These are phyloP conservation scores for Desmodesmus armatus DNA, from an alignment of 139 green algal species.

Conservation along the genomic window DNA sequence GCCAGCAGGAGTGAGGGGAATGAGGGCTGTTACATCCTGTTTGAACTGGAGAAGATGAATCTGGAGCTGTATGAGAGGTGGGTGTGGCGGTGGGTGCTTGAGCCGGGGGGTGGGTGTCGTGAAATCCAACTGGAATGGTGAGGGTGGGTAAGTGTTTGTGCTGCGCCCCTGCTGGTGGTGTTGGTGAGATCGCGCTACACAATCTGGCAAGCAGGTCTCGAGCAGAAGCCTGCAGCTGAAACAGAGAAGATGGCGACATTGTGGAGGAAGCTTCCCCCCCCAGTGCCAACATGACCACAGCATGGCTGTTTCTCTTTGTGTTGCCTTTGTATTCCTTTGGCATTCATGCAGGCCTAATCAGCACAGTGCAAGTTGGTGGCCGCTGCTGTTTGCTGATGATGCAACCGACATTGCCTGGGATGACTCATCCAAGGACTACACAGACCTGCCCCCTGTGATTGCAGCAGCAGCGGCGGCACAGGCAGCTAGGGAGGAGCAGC, in stretches of 20 bases:
- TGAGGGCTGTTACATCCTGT: constrained; percentile 67
- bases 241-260: no score
- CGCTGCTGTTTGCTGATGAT: constrained; percentile 64
- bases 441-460: constrained; percentile 68
- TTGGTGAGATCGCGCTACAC: no score
- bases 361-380: constrained; percentile 82
- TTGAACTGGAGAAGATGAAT: constrained; percentile 86
- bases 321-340: no score
- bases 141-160: no score
- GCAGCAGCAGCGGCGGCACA: constrained; percentile 12
- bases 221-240: no score
- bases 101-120: no score
- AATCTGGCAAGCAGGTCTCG: no score
- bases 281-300: no score
- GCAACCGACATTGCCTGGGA: constrained; percentile 78
- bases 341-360: constrained; percentile 66
- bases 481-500: constrained; percentile 27
- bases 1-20: neutral
- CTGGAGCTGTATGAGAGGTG: constrained; percentile 79
- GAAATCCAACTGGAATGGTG: neutral
- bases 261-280: no score
- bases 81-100: no score
- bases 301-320: no score
- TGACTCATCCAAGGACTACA: constrained; percentile 89
- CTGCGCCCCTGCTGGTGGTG: no score